These are phyloP conservation scores for Calonectria fujianensis DNA, from an alignment of 2,329 filamentous ascomycete species.

Conservation along the genomic window DNA sequence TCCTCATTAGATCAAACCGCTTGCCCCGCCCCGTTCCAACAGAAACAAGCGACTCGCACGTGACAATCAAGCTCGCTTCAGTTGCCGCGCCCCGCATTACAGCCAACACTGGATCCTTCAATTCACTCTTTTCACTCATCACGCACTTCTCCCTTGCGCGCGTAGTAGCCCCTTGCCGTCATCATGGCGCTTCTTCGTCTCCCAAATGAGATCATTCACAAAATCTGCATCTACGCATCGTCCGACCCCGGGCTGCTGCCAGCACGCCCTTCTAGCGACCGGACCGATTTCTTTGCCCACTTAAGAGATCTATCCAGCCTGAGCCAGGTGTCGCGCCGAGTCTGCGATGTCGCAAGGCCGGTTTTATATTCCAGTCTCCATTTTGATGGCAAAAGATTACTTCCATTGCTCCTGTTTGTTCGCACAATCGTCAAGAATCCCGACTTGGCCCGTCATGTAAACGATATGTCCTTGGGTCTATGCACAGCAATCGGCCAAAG, in stretches of 20 bases:
- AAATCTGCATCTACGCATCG: not conserved
- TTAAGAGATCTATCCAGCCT: constrained; percentile 2
- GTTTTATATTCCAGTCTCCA: not conserved
- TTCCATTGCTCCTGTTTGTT: not conserved
- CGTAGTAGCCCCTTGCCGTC: not conserved
- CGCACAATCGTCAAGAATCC: constrained; percentile 1
- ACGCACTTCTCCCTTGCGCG: not conserved
- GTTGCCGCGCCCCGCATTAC: constrained; percentile 14
- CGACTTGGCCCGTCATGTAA: not conserved
- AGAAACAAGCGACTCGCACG: constrained; percentile 10
- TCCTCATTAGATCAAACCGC: not conserved
- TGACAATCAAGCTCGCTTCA: not conserved
- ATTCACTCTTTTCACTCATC: not conserved
- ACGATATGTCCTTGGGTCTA: not conserved
- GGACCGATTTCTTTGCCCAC: not conserved
- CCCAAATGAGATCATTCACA: constrained; percentile 2
- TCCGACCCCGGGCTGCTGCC: not conserved
- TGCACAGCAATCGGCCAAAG: not conserved
- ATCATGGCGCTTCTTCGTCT: not conserved
- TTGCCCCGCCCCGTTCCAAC: not conserved
- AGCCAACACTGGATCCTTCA: not conserved
- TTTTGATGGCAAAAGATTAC: not conserved
- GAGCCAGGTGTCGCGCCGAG: not conserved
- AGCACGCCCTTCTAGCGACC: not conserved
- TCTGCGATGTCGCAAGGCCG: not conserved